Conservation (phyloP, 148 eudicot genomes). For the Hydrangea macrophylla region DNA sequence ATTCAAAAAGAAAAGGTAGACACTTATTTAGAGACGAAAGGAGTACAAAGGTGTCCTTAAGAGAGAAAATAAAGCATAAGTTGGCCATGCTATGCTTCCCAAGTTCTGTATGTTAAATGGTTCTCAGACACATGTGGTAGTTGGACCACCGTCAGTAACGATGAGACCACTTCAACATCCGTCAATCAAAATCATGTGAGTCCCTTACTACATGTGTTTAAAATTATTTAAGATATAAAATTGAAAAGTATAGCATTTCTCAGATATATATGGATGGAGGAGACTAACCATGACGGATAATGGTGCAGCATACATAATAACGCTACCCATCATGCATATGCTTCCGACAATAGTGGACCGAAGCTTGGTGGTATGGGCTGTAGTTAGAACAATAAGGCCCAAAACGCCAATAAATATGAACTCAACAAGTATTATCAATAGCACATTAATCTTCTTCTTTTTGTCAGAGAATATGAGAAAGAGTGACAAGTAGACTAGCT, state of each 20-base stretch:
- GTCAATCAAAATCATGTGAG: too few species aligned
- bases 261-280: background rate
- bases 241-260: background rate
- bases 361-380: slow-evolving; percentile 49
- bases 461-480: slow-evolving; percentile 52
- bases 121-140: too few species aligned
- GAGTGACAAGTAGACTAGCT: slow-evolving; percentile 49
- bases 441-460: slow-evolving; percentile 44
- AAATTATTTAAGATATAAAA: too few species aligned
- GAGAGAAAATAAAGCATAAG: too few species aligned
- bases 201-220: too few species aligned
- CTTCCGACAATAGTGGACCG: slow-evolving; percentile 68
- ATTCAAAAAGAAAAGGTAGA: too few species aligned
- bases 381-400: slow-evolving; percentile 42
- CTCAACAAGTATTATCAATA: slow-evolving; percentile 41
- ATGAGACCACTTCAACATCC: too few species aligned
- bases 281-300: slow-evolving; percentile 69
- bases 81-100: too few species aligned
- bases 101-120: too few species aligned
- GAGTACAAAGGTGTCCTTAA: too few species aligned
- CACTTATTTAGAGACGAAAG: too few species aligned
- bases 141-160: too few species aligned
- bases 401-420: slow-evolving; percentile 35
- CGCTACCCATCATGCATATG: slow-evolving; percentile 48
- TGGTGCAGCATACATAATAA: slow-evolving; percentile 89